These are phyloP conservation scores for Cryptosporidium ubiquitum DNA, from an alignment of 169 alveolate genomes.

Conservation along the genomic window DNA sequence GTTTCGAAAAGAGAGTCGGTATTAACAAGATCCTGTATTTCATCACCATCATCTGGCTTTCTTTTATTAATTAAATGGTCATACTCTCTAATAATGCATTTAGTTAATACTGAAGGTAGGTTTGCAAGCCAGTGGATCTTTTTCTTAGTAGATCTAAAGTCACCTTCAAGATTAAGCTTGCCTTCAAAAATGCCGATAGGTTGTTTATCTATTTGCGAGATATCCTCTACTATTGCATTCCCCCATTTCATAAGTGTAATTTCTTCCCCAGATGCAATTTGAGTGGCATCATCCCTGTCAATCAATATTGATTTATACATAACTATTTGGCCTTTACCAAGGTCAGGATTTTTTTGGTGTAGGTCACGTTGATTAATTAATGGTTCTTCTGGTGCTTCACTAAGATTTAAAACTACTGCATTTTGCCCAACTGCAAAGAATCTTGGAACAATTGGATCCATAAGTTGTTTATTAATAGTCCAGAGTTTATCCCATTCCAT, in stretches of 20 bases:
- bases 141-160: conserved; percentile 94
- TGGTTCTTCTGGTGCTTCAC: conserved; percentile 81
- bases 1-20: conserved; percentile 79
- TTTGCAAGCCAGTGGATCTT: conserved; percentile 91
- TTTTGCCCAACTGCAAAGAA: conserved; percentile 90
- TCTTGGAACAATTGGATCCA: conserved; percentile 95
- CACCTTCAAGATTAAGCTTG: conserved; percentile 87
- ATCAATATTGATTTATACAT: conserved; percentile 83
- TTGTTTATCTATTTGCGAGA: conserved; percentile 78
- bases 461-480: conserved; percentile 94
- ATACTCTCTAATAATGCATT: conserved; percentile 89
- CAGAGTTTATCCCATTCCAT: conserved; percentile 99
- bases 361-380: conserved; percentile 84
- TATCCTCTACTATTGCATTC: conserved; percentile 87
- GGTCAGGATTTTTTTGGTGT: conserved; percentile 93
- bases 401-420: conserved; percentile 78
- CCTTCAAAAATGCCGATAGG: conserved; percentile 80
- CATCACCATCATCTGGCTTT: conserved; percentile 90
- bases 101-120: conserved; percentile 78
- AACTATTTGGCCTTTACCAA: conserved; percentile 89
- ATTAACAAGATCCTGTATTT: conserved; percentile 86
- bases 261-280: conserved; percentile 91
- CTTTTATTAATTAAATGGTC: conserved; percentile 93
- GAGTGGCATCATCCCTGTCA: conserved; percentile 93
- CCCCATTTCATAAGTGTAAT: conserved; percentile 97